Base-by-base conservation (phyloP, 306 rosid species). In the Neltuma alba region DNA sequence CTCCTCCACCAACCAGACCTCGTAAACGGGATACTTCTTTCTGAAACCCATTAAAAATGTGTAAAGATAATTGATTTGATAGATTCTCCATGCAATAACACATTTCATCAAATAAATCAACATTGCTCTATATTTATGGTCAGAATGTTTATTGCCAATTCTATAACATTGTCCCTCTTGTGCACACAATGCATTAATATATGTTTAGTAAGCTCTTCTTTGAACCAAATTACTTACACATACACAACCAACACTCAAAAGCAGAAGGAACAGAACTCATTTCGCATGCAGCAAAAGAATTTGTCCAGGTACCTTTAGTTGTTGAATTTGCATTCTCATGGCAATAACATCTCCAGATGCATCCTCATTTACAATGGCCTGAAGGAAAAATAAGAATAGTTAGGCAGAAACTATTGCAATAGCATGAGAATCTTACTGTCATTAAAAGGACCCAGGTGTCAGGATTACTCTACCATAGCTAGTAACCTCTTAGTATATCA, bases 281-380 rank as follows among this genome's bases (percentile, higher is more conserved):
- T 50, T 52, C 61, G 36, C 30, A 54, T 30, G 44, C 71, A 69
- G 66, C 62, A 52, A 36, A 33, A 50, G 25, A 55, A 58, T 42
- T 79, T 79, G 41, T 68, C 54, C 73, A 23, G 76, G 74, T 68
- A 95, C 99, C 99, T 92, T 95, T 42, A 95, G 94, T 76, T 95
- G 98, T 75, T 95, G 99, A 86, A 95, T 95, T 87, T 95, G 99
- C 58, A 95, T 36, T 87, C 91, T 91, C 99, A 95, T 91, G 83
- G 98, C 83, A 84, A 95, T 89, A 76, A 95, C 97, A 89, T 95
- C 98, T 79, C 99, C 99, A 13, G 97, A 91, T 25, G 98, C 87
- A 70, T 95, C 99, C 86, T 95, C 99, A 54, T 95, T 95, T 76
- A 95, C 94, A 82, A 95, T 91, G 72, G 99, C 99, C 99, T 95